phyloP scores from a whole-genome alignment of 2,329 filamentous ascomycete genomes.

The Fonsecaea nubica region DNA sequence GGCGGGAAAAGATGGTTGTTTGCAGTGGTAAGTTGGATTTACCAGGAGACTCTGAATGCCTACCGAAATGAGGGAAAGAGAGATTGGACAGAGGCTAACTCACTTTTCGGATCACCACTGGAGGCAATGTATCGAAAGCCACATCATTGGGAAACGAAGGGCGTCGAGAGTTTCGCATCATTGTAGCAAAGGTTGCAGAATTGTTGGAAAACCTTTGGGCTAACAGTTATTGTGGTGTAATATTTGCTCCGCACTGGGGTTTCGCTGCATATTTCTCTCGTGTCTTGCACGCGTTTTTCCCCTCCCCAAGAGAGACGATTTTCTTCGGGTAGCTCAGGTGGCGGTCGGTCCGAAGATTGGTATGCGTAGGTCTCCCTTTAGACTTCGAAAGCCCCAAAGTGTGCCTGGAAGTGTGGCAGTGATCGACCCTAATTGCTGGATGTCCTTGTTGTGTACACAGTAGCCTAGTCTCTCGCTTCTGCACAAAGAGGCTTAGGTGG shows the following conservation, averaged over 20 bases:
- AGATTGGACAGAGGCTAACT: constrained; percentile 42
- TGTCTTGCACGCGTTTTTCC: background rate
- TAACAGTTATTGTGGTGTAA: constrained; percentile 1
- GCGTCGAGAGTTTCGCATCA: constrained; percentile 31
- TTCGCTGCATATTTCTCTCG: constrained; percentile 14
- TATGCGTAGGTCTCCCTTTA: background rate
- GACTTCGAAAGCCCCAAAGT: background rate
- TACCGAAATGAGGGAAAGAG: background rate
- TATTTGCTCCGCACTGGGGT: constrained; percentile 14
- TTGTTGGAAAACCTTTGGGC: background rate
- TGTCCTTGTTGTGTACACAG: constrained; percentile 1
- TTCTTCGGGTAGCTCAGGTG: background rate
- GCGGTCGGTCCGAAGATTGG: background rate
- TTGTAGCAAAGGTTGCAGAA: background rate
- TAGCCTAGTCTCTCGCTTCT: constrained; percentile 15
- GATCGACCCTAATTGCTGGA: constrained; percentile 1
- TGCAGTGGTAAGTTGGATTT: constrained; percentile 6
- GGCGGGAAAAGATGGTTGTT: background rate
- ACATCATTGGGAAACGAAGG: constrained; percentile 28
- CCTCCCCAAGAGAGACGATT: background rate
- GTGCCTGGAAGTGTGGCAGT: background rate
- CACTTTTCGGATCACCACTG: constrained; percentile 65
- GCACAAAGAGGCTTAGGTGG: constrained; percentile 3
- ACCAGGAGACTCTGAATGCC: background rate
- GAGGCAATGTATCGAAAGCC: constrained; percentile 61